Base-by-base conservation (phyloP, 495 filamentous ascomycete species). In the Pseudoneurospora amorphoporcata region DNA sequence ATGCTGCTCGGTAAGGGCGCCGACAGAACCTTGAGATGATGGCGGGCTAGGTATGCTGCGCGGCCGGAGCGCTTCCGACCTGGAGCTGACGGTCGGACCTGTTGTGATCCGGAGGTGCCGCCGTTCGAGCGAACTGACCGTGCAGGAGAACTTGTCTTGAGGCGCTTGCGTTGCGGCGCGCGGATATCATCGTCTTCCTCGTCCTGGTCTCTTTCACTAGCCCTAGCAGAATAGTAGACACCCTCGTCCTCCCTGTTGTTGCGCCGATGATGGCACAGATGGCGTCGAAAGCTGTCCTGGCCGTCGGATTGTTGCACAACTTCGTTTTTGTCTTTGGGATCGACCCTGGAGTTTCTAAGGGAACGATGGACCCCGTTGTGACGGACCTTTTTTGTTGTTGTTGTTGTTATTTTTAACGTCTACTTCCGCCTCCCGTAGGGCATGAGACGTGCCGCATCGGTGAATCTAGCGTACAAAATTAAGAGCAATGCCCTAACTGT, bases 1-100 rank as follows among this genome's bases (percentile, higher is more conserved):
- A 29, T n/a, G n/a, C n/a, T n/a, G n/a, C n/a, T n/a, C n/a, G n/a
- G n/a, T n/a, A n/a, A n/a, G n/a, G n/a, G n/a, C n/a, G n/a, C n/a
- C n/a, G n/a, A n/a, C n/a, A n/a, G 73, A 70, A 39, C 53, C 39
- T 32, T 72, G 61, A 32, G 73, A 75, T 16, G 70, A 72, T 42
- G 70, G 39, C 38, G 70, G 70, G 73, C 35, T 69, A n/a, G 71
- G 70, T 19, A 69, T 39, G 40, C n/a, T 69, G 58, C 12, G 39
- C 58, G 73, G 41, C 38, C 45, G n/a, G 19, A 68, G 39, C 40
- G 70, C 73, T 42, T 71, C 73, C 37, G 53, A 29, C 37, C 19
- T 39, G 3, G 32, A 42, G 73, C 45, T 39, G 70, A 71, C 53
- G 47, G 61, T 37, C 29, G 47, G 39, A 39, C 70, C 69, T 39